A percentile compares a stretch with the other conserved stretches of the same genome.
These are phyloP conservation scores for Allium fistulosum DNA, from an alignment of 106 monocot species.

Conservation along the genomic window DNA sequence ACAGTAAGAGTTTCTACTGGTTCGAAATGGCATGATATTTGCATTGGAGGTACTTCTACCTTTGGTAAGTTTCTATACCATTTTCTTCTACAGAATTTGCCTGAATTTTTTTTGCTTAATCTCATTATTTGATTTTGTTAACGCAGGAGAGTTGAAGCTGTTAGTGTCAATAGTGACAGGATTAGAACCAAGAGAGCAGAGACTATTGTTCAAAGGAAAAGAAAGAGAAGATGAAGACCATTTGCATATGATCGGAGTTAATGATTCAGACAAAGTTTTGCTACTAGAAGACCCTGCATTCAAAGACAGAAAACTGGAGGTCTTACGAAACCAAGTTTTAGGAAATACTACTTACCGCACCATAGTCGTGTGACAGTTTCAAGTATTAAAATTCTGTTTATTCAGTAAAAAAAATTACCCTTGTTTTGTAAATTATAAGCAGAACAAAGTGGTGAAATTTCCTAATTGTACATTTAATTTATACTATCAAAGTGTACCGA, in stretches of 20 bases:
- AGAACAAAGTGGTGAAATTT: conserved; percentile 1
- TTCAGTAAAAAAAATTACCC: neutral
- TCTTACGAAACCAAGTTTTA: conserved; percentile 1
- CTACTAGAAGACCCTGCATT: conserved; percentile 37
- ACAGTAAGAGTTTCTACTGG: conserved; percentile 44
- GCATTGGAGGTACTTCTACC: conserved; percentile 47
- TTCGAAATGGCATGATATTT: conserved; percentile 36
- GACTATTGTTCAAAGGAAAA: conserved; percentile 43
- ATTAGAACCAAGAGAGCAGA: conserved; percentile 45
- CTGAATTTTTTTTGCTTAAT: too few species aligned
- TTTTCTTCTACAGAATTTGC: too few species aligned
- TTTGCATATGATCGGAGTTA: conserved; percentile 47
- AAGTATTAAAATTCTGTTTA: neutral
- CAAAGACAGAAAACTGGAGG: conserved; percentile 30
- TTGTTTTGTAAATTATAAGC: conserved; percentile 1
- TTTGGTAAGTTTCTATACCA: conserved; percentile 27
- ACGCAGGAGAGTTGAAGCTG: conserved; percentile 44
- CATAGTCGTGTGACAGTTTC: conserved; percentile 2
- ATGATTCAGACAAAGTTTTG: conserved; percentile 37
- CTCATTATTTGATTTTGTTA: neutral
- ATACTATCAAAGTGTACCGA: too few species aligned
- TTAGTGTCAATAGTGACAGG: conserved; percentile 31
- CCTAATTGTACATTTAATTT: neutral
- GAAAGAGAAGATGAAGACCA: conserved; percentile 40
- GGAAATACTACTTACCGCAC: neutral